Evolutionary conservation across 176 grass and related monocot species (phyloP).

Genomic region (Zoysia japonica): DNA sequence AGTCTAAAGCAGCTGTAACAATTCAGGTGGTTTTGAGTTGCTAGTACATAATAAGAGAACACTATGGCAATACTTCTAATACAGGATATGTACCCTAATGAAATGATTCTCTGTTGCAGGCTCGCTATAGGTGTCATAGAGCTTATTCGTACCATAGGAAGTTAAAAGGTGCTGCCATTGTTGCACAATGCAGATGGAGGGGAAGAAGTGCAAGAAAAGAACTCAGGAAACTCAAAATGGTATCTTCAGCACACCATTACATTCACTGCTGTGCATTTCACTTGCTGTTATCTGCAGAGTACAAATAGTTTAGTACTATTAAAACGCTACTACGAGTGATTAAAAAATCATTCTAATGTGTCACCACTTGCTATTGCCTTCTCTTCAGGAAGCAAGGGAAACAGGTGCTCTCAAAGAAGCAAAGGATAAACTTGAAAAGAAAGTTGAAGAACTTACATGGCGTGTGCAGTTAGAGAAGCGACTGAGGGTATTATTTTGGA

Average conservation of each 20-base stretch:
- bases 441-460: slow-evolving; percentile 99
- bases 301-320: slow-evolving; percentile 6
- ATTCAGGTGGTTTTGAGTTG: slow-evolving; percentile 67
- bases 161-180: slow-evolving; percentile 75
- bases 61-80: background rate
- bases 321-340: slow-evolving; percentile 22
- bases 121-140: slow-evolving; percentile 77
- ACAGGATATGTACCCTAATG: slow-evolving; percentile 30
- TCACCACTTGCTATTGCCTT: slow-evolving; percentile 26
- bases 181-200: slow-evolving; percentile 97
- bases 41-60: slow-evolving; percentile 32
- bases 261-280: slow-evolving; percentile 22
- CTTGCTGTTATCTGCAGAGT: slow-evolving; percentile 12
- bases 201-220: slow-evolving; percentile 88
- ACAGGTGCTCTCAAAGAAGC: slow-evolving; percentile 97
- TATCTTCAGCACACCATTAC: slow-evolving; percentile 38
- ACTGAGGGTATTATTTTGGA: slow-evolving; percentile 67
- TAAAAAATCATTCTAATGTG: slow-evolving; percentile 31
- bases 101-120: slow-evolving; percentile 50
- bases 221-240: slow-evolving; percentile 98
- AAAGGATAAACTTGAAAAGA: slow-evolving; percentile 99
- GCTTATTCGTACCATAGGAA: slow-evolving; percentile 72
- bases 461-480: slow-evolving; percentile 91
- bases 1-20: slow-evolving; percentile 65
- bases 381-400: slow-evolving; percentile 89